phyloP scores from a whole-genome alignment of 2,329 filamentous ascomycete species.

The Elsinoe arachidis region DNA sequence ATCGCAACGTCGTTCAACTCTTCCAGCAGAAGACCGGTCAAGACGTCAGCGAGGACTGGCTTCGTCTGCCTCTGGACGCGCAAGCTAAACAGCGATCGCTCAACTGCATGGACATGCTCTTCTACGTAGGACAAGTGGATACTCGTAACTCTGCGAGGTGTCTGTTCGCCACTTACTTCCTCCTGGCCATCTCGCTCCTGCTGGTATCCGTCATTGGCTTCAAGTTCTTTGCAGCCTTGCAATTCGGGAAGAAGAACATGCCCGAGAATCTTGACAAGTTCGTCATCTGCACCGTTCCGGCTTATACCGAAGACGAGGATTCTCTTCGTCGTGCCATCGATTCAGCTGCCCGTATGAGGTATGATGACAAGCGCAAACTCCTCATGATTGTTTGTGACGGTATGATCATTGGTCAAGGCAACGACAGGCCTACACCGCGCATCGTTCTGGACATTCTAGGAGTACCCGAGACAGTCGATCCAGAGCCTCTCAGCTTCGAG shows the following conservation, averaged over 20 bases:
- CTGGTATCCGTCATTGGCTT: conserved; percentile 77
- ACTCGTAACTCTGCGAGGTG: conserved; percentile 80
- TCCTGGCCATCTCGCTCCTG: conserved; percentile 74
- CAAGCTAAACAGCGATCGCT: conserved; percentile 59
- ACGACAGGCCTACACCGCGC: conserved; percentile 87
- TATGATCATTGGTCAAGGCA: conserved; percentile 99
- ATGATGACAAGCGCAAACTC: conserved; percentile 97
- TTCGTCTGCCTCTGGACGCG: conserved; percentile 53
- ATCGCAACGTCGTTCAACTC: conserved; percentile 59
- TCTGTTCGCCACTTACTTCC: conserved; percentile 79
- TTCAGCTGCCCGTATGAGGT: conserved; percentile 87
- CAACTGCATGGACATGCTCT: conserved; percentile 83
- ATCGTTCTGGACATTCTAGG: conserved; percentile 97
- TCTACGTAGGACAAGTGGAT: conserved; percentile 86
- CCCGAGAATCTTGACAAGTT: conserved; percentile 98
- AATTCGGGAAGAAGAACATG: conserved; percentile 83
- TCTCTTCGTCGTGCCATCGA: conserved; percentile 94
- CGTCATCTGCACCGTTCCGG: conserved; percentile 93
- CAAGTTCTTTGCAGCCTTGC: conserved; percentile 94
- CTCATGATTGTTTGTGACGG: conserved; percentile 89
- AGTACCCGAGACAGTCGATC: conserved; percentile 86
- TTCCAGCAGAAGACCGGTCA: conserved; percentile 68
- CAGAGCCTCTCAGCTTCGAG: conserved; percentile 93
- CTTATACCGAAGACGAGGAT: conserved; percentile 97
- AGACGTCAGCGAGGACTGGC: conserved; percentile 73